A percentile compares a stretch with the other conserved stretches of the same genome.
These are phyloP conservation scores for Meripilus lineatus DNA, from an alignment of 1,284 basidiomycete genomes.

Conservation along the genomic window DNA sequence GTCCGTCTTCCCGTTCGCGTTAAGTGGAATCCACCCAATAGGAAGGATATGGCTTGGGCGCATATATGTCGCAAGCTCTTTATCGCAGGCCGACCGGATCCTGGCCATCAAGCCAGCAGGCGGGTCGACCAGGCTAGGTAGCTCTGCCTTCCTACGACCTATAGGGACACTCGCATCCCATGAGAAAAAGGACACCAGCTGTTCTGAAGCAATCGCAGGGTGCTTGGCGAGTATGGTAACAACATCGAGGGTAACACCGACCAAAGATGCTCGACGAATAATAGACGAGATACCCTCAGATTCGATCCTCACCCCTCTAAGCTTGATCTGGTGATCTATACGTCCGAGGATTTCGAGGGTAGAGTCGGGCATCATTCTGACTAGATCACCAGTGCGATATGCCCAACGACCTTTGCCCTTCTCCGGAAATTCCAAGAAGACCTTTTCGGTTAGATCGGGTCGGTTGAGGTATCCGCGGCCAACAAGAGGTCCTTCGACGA, in stretches of 20 bases:
- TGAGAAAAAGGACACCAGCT: slow-evolving; percentile 45
- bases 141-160: slow-evolving; percentile 31
- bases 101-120: slow-evolving; percentile 28
- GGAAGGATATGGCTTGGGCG: slow-evolving; percentile 46
- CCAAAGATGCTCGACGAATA: slow-evolving; percentile 32
- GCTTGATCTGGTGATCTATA: slow-evolving; percentile 51
- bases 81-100: slow-evolving; percentile 34
- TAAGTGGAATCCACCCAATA: slow-evolving; percentile 43
- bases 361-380: slow-evolving; percentile 49
- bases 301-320: slow-evolving; percentile 51
- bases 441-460: slow-evolving; percentile 40
- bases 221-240: slow-evolving; percentile 43
- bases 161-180: slow-evolving; percentile 32
- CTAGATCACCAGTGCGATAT: slow-evolving; percentile 50
- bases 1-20: slow-evolving; percentile 45
- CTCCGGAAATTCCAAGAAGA: slow-evolving; percentile 43
- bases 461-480: slow-evolving; percentile 46
- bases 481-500: slow-evolving; percentile 48
- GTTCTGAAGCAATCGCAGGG: slow-evolving; percentile 40
- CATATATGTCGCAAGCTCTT: slow-evolving; percentile 47
- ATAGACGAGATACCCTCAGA: slow-evolving; percentile 48
- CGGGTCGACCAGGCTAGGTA: slow-evolving; percentile 27
- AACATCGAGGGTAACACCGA: slow-evolving; percentile 33
- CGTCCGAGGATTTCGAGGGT: slow-evolving; percentile 51
- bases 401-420: slow-evolving; percentile 34